Base-by-base conservation (phyloP, 225 moss, liverwort and hornwort genomes). In the Bryoerythrophyllum caledonicum region DNA sequence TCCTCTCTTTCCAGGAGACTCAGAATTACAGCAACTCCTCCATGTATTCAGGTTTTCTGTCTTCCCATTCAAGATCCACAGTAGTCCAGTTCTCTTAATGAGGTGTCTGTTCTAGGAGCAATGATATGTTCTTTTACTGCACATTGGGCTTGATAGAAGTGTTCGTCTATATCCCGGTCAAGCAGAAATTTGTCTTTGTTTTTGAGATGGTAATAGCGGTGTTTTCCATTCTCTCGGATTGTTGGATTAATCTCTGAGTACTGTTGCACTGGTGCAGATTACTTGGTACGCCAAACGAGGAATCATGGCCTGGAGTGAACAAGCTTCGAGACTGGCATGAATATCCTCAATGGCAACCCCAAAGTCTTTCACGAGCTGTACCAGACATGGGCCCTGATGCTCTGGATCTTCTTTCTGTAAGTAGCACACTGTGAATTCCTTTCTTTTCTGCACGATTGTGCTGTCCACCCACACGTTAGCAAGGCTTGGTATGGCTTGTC, bases 281-380 rank as follows among this genome's bases (percentile, higher is more conserved):
- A 67, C 89, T 93, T 23, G 93, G 93, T 32, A 93, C 93, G 4
- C 93, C 93, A 44, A 91, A 85, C 7, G 93, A 93, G 62, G 77
- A 83, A 55, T 61, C 80, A 14, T 93, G 93, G 93, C 93, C 93
- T 64, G 91, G 91, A 74, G 93, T 93, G 34, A 82, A 86, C 54
- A 93, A 89, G 77, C 86, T 93, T 46, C 82, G 93, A 65, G 93
- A 93, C 65, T 93, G 93, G 93, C 93, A 93, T 68, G 93, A 93
- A 40, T 93, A 93, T 27, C 93, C 93, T 24, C 93, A 87, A 74
- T 93, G 93, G 93, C 78, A 85, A 64, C 71, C 91, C 56, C 91
- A 89, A 69, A 86, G 37, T 72, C 74, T 93, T 28, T 82, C 86
- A 25, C 85, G 89, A 43, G 84, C 84, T 66, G 86, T 93, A 14